A percentile compares a stretch with the other conserved stretches of the same genome.
These are phyloP conservation scores for Primulina huaijiensis DNA, from an alignment of 257 asterid genomes.

Conservation along the genomic window DNA sequence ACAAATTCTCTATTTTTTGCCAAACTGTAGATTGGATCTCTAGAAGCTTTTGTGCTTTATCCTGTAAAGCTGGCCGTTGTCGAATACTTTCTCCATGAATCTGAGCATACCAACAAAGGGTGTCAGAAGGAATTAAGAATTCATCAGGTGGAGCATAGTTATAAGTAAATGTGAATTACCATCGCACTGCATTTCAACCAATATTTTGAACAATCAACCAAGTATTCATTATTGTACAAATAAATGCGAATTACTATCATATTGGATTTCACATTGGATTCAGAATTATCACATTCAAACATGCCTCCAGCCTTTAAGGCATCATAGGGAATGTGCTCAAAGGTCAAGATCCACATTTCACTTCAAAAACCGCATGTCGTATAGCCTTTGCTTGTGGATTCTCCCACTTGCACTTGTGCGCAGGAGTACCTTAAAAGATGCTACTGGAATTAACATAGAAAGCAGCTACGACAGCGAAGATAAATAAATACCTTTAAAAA, in stretches of 20 bases:
- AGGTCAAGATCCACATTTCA: not conserved
- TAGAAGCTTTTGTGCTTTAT: conserved; percentile 60
- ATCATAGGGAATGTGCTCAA: not conserved
- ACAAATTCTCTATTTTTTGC: conserved; percentile 65
- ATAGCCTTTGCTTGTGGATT: not conserved
- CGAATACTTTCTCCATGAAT: conserved; percentile 84
- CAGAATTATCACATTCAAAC: not conserved
- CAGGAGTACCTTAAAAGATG: not conserved
- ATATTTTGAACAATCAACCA: no score
- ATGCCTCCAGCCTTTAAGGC: not conserved
- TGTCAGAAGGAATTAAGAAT: not conserved
- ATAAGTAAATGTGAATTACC: not conserved
- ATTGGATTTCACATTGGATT: not conserved
- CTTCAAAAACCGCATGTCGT: not conserved
- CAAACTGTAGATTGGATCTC: conserved; percentile 65
- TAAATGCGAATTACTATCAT: not conserved
- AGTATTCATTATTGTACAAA: no score
- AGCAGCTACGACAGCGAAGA: not conserved
- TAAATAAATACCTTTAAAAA: conserved; percentile 63
- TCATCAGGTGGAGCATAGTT: conserved; percentile 3
- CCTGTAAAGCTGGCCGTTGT: conserved; percentile 52
- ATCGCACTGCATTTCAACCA: not conserved
- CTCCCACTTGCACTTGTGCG: no score
- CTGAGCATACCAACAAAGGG: conserved; percentile 32
- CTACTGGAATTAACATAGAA: not conserved